phyloP scores from a whole-genome alignment of 495 filamentous ascomycete species.

The Trichoderma asperelloides region DNA sequence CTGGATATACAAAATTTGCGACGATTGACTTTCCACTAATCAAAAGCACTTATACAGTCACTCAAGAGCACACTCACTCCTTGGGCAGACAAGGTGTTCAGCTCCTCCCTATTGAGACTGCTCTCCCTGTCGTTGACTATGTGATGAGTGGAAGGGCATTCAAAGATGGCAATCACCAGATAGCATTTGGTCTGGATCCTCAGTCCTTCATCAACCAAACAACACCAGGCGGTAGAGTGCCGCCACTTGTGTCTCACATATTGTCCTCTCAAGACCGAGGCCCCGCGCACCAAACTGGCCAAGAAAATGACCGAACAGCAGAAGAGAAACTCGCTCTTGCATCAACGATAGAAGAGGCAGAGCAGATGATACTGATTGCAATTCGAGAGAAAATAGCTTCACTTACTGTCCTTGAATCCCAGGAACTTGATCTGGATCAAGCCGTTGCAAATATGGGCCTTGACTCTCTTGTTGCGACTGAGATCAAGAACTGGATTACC shows the following conservation, averaged over 20 bases:
- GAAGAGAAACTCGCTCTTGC: slow-evolving; percentile 17
- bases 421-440: slow-evolving; percentile 38
- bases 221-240: slow-evolving; percentile 14
- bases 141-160: slow-evolving; percentile 16
- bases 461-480: slow-evolving; percentile 56
- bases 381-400: slow-evolving; percentile 36
- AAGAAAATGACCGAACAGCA: slow-evolving; percentile 17
- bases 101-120: slow-evolving; percentile 3
- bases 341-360: slow-evolving; percentile 23
- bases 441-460: slow-evolving; percentile 42
- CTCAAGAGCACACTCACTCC: slow-evolving; percentile 26
- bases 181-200: slow-evolving; percentile 25
- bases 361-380: slow-evolving; percentile 24
- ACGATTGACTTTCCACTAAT: slow-evolving; percentile 42
- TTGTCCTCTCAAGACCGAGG: neutral
- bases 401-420: slow-evolving; percentile 35
- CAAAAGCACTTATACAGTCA: slow-evolving; percentile 28
- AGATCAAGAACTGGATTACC: slow-evolving; percentile 54
- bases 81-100: slow-evolving; percentile 24
- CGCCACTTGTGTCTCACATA: neutral
- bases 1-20: slow-evolving; percentile 13
- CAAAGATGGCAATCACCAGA: slow-evolving; percentile 15
- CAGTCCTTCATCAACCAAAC: slow-evolving; percentile 24
- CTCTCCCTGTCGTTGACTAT: slow-evolving; percentile 25
- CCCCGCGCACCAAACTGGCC: slow-evolving; percentile 12